Evolutionary conservation across 2,329 filamentous ascomycete species (phyloP), one percentile per base, ranked within the genome.

Genomic region (Colletotrichum sp.): DNA sequence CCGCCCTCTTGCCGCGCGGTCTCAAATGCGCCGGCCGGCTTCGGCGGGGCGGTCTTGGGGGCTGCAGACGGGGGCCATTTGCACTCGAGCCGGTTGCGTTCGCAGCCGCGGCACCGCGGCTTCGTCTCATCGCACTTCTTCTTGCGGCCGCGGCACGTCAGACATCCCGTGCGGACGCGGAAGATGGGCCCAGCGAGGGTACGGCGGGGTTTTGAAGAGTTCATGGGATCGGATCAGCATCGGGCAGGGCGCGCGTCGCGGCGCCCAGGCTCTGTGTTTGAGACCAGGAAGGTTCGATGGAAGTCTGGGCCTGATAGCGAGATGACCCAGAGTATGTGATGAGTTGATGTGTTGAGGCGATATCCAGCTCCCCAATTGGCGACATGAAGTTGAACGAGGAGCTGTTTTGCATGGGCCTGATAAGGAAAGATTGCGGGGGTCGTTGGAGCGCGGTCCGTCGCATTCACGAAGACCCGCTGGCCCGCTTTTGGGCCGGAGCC

Each of bases 51-150:
- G 38, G 66, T 58, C 21, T 36, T 55, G n/a, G 36, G 24, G 30
- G 71, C 32, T n/a, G 38, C 32, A n/a, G 71, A 55, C 18, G 66
- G 30, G 7, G 71, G 75, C 75, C 75, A 76, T 8, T 48, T 48
- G 30, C 75, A 74, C 24, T 66, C 76, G 16, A 82, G 76, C n/a
- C 76, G 75, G 66, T 81, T 82, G 24, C 79, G 78, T 43, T 78
- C 78, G 55, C 85, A 87, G 67, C 84, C 83, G 36, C 82, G 81
- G 76, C 86, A 88, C 56, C 82, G 82, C 3, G 86, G 86, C 76
- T 86, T 87, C 12, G 78, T 80, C 79, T 88, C 87, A 74, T 88
- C 86, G 79, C 86, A 88, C 79, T 88, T 88, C 82, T 88, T 88
- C 81, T 88, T 87, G 60, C 86, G 84, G 30, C 82, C 82, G 78